phyloP scores from a whole-genome alignment of 1,284 basidiomycete species.

The Rugiboletus extremiorientalis region DNA sequence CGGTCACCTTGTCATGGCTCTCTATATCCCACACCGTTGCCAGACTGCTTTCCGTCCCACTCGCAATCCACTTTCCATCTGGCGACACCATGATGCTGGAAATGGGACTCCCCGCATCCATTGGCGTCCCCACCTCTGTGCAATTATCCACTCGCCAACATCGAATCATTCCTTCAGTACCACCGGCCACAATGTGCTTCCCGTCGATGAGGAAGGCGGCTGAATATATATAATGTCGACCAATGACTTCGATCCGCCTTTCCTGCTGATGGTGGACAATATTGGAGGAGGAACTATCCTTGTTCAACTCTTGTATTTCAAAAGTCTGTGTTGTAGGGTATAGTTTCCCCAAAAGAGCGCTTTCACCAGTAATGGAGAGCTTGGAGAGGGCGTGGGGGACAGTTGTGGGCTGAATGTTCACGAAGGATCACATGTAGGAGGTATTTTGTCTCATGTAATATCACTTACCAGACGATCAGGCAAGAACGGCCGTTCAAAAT shows the following conservation, averaged over 20 bases:
- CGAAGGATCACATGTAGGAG: neutral
- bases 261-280: neutral
- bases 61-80: slow-evolving; percentile 12
- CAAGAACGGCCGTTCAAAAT: neutral
- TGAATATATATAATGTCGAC: neutral
- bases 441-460: neutral
- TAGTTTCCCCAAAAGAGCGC: too few species aligned
- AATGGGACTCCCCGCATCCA: neutral
- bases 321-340: too few species aligned
- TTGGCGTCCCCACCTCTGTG: neutral
- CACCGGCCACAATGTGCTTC: neutral
- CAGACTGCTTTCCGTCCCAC: neutral
- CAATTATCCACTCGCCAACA: slow-evolving; percentile 9
- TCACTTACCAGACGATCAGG: neutral
- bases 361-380: too few species aligned
- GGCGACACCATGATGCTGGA: slow-evolving; percentile 1
- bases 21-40: slow-evolving; percentile 9
- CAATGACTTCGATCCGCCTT: neutral
- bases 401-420: too few species aligned
- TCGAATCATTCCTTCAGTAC: neutral
- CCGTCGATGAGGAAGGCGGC: slow-evolving; percentile 1
- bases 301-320: neutral
- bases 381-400: neutral
- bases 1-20: neutral
- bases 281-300: neutral